These are phyloP conservation scores for Coelastrella sp. DNA, from an alignment of 139 green algal species.

Conservation along the genomic window DNA sequence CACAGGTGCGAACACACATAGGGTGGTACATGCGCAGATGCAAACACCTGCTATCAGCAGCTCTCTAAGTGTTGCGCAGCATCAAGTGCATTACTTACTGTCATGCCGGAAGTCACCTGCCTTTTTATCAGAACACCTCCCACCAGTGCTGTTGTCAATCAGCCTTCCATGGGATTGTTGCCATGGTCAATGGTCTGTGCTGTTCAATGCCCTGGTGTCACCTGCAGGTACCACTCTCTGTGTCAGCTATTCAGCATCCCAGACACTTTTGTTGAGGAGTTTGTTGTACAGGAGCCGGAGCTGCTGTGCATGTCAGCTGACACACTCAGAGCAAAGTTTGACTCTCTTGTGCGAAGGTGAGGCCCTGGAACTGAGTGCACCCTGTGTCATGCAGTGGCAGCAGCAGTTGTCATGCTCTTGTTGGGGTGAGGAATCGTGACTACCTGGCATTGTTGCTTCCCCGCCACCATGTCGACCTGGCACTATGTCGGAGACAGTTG, in stretches of 20 bases:
- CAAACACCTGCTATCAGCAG: no score
- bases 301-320: constrained; percentile 43
- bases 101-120: not conserved
- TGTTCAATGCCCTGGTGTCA: not conserved
- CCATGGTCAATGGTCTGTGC: not conserved
- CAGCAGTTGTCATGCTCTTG: not conserved
- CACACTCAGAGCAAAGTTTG: constrained; percentile 49
- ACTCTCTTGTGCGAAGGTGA: constrained; percentile 46
- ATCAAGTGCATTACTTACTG: not conserved
- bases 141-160: not conserved
- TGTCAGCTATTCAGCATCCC: constrained; percentile 50
- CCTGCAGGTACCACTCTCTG: constrained; percentile 42
- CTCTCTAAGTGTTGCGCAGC: not conserved
- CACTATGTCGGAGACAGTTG: no score
- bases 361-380: not conserved
- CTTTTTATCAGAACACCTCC: not conserved
- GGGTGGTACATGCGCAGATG: no score
- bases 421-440: not conserved
- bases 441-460: not conserved
- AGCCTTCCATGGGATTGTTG: not conserved
- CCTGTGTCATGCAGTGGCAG: not conserved
- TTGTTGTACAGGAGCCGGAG: constrained; percentile 48
- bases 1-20: constrained; percentile 21
- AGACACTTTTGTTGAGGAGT: constrained; percentile 53
- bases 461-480: not conserved